phyloP scores from a whole-genome alignment of 192 early-diverging fungal species.

The Funneliformis mosseae region DNA sequence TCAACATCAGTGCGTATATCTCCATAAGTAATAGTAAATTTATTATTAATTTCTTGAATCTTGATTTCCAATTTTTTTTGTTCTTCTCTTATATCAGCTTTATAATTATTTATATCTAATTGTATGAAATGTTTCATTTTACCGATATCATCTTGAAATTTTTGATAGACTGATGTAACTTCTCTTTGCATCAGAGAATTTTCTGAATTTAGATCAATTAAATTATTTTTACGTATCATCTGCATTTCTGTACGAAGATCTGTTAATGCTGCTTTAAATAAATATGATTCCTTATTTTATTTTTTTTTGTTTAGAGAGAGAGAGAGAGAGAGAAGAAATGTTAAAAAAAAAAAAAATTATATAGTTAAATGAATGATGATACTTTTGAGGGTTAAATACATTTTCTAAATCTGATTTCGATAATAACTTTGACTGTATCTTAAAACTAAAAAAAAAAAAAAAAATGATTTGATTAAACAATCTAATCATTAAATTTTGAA shows the following conservation, averaged over 20 bases:
- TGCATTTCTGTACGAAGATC: constrained; percentile 80
- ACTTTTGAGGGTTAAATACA: constrained; percentile 35
- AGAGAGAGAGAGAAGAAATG: constrained; percentile 15
- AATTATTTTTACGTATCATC: constrained; percentile 76
- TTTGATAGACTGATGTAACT: constrained; percentile 74
- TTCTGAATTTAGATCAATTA: constrained; percentile 72
- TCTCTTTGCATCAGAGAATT: constrained; percentile 74
- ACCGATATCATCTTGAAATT: constrained; percentile 74
- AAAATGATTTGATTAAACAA: background rate
- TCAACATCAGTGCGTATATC: constrained; percentile 89
- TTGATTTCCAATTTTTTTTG: constrained; percentile 77
- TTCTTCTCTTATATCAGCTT: constrained; percentile 77
- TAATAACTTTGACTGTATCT: constrained; percentile 56
- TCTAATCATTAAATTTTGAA: background rate
- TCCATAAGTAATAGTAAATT: constrained; percentile 78
- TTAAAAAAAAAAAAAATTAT: background rate
- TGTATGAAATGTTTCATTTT: constrained; percentile 82
- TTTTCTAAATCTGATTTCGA: constrained; percentile 83
- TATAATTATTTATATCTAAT: constrained; percentile 90
- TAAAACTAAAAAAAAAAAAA: constrained; percentile 45
- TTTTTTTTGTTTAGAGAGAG: background rate
- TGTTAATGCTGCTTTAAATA: constrained; percentile 81
- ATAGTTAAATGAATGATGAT: background rate
- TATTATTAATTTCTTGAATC: constrained; percentile 85
- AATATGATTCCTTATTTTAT: constrained; percentile 61